These are phyloP conservation scores for Schwanniomyces etchellsii DNA, from an alignment of 1,139 yeast genomes.

Conservation along the genomic window DNA sequence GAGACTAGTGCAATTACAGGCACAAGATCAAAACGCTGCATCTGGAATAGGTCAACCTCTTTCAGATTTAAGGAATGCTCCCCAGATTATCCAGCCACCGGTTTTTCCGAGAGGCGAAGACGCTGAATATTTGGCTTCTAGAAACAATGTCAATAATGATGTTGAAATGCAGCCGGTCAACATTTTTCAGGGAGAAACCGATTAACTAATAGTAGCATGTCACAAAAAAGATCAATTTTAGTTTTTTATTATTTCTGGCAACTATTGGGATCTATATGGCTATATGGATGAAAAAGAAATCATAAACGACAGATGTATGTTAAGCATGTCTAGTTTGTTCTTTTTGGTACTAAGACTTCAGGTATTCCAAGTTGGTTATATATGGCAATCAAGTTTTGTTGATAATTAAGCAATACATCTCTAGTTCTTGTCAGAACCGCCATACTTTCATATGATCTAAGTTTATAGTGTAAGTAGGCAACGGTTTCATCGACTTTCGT, in stretches of 20 bases:
- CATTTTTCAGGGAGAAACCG: conserved; percentile 23
- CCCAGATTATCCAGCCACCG: conserved; percentile 39
- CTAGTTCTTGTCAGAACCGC: conserved; percentile 6
- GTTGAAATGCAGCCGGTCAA: conserved; percentile 32
- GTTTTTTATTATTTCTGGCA: no score
- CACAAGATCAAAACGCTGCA: conserved; percentile 8
- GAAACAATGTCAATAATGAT: conserved; percentile 15
- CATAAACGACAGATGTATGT: no score
- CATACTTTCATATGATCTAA: conserved; percentile 6
- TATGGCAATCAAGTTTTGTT: background rate
- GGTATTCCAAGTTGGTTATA: background rate
- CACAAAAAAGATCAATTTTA: background rate
- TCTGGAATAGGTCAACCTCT: conserved; percentile 4
- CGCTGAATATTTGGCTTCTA: conserved; percentile 12
- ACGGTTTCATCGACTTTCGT: conserved; percentile 14
- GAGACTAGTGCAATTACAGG: conserved; percentile 14
- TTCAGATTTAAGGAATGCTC: conserved; percentile 26
- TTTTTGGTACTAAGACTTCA: background rate
- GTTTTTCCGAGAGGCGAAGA: conserved; percentile 31
- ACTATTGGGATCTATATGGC: no score
- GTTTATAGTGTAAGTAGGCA: conserved; percentile 17
- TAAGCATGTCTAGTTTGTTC: background rate
- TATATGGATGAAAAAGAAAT: no score
- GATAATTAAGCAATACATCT: conserved; percentile 4
- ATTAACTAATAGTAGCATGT: conserved; percentile 1